Evolutionary conservation across 306 rosid genomes (phyloP).

Genomic region (Herpetospermum pedunculosum): DNA sequence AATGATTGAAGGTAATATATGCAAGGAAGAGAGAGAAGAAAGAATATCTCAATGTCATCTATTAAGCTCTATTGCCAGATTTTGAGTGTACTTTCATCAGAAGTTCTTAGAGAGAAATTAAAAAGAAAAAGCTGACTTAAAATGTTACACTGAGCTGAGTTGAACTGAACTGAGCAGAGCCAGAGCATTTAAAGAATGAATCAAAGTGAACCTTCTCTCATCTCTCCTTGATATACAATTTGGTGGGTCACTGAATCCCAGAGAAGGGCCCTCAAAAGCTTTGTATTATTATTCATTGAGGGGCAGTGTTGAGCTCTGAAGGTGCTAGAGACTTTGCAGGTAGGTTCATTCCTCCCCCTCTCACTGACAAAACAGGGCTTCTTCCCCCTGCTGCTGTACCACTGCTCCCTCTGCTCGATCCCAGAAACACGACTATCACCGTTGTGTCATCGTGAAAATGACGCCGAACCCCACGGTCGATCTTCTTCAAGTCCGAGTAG

Average conservation of each 20-base stretch:
- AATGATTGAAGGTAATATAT: not conserved
- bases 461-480: slow-evolving; percentile 86
- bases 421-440: slow-evolving; percentile 61
- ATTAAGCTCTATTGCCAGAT: not conserved
- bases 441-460: slow-evolving; percentile 90
- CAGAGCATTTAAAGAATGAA: not conserved
- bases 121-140: not conserved
- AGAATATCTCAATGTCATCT: not conserved
- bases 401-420: slow-evolving; percentile 47
- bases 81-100: not conserved
- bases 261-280: slow-evolving; percentile 6
- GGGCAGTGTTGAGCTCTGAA: slow-evolving; percentile 16
- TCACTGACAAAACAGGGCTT: slow-evolving; percentile 53
- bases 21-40: not conserved
- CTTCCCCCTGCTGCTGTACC: slow-evolving; percentile 27
- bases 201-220: slow-evolving; percentile 10
- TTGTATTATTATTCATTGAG: not conserved
- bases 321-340: slow-evolving; percentile 34
- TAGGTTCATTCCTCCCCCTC: slow-evolving; percentile 50
- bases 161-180: not conserved
- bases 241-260: slow-evolving; percentile 12
- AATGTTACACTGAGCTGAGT: not conserved
- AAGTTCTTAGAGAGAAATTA: not conserved
- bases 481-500: slow-evolving; percentile 83
- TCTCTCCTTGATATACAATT: slow-evolving; percentile 12